These are phyloP conservation scores for Phytophthora cajani DNA, from an alignment of 352 stramenopile genomes.

Conservation along the genomic window DNA sequence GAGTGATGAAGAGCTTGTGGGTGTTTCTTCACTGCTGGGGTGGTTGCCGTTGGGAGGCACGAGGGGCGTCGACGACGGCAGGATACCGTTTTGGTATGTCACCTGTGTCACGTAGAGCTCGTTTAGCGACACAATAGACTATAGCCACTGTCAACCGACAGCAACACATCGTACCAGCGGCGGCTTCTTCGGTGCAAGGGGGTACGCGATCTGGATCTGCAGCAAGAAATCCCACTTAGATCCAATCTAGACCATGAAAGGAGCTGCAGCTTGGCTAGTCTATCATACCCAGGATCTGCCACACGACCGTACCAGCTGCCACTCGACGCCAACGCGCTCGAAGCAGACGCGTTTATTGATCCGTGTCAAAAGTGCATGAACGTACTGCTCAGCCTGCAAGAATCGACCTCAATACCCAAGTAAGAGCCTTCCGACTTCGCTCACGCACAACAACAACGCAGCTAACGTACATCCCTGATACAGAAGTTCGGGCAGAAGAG, in stretches of 20 bases:
- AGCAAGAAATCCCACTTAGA: not conserved
- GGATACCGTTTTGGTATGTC: slow-evolving; percentile 39
- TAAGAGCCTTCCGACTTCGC: not conserved
- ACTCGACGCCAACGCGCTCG: slow-evolving; percentile 59
- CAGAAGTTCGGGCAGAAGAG: slow-evolving; percentile 77
- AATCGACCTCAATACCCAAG: not conserved
- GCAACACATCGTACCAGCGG: slow-evolving; percentile 17
- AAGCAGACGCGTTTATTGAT: slow-evolving; percentile 77
- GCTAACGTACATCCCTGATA: slow-evolving; percentile 67
- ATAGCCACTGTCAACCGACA: not conserved
- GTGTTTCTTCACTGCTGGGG: slow-evolving; percentile 13
- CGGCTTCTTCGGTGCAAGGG: slow-evolving; percentile 40
- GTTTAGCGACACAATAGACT: not conserved
- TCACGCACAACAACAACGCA: not conserved
- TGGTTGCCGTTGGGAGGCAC: slow-evolving; percentile 8
- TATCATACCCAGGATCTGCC: slow-evolving; percentile 61
- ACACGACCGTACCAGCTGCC: slow-evolving; percentile 61
- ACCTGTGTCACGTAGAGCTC: slow-evolving; percentile 5
- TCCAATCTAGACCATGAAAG: not conserved
- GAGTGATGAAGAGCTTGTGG: slow-evolving; percentile 3
- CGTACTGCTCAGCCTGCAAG: slow-evolving; percentile 72
- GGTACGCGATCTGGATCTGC: slow-evolving; percentile 75
- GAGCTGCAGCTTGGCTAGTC: too few species aligned
- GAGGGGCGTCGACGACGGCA: slow-evolving; percentile 18
- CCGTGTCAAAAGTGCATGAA: slow-evolving; percentile 55